Conservation (phyloP, 305 asterid genomes). For the Andrographis paniculata region DNA sequence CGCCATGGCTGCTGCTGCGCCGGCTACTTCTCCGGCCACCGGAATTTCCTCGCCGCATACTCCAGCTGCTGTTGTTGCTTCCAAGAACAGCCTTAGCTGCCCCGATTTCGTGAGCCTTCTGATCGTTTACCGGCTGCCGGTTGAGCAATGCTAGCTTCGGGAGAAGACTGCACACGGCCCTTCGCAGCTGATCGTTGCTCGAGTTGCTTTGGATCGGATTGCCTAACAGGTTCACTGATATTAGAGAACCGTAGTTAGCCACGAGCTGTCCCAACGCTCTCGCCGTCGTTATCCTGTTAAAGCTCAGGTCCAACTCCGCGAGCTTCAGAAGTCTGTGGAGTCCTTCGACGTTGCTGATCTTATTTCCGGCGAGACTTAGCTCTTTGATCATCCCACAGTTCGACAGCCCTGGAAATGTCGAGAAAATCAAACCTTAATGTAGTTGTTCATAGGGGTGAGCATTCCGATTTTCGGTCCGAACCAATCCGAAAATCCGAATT, state of each 20-base stretch:
- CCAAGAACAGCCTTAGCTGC: too few relatives aligned
- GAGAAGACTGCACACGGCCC: slow-evolving; percentile 49
- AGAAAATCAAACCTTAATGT: too few relatives aligned
- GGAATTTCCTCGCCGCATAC: too few relatives aligned
- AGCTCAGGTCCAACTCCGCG: slow-evolving; percentile 63
- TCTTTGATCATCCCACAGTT: slow-evolving; percentile 55
- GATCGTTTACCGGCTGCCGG: slow-evolving; percentile 53
- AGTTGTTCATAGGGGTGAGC: too few relatives aligned
- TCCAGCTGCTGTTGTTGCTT: too few relatives aligned
- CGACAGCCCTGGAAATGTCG: neutral
- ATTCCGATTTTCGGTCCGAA: neutral
- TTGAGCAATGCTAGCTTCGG: slow-evolving; percentile 58
- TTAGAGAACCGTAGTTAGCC: slow-evolving; percentile 61
- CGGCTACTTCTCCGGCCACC: too few relatives aligned
- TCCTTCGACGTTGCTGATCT: slow-evolving; percentile 72
- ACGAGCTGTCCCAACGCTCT: slow-evolving; percentile 91
- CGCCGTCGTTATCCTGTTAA: slow-evolving; percentile 64
- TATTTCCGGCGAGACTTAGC: slow-evolving; percentile 74
- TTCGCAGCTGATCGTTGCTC: slow-evolving; percentile 62
- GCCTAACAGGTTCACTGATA: slow-evolving; percentile 65
- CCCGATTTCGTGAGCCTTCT: slow-evolving; percentile 69
- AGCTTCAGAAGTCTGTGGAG: slow-evolving; percentile 73
- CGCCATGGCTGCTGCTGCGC: too few relatives aligned
- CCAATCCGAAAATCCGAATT: too few relatives aligned
- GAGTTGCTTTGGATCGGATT: slow-evolving; percentile 67